Base-by-base conservation (phyloP, 2,329 filamentous ascomycete genomes). In the Pseudovirgaria hyperparasitica region DNA sequence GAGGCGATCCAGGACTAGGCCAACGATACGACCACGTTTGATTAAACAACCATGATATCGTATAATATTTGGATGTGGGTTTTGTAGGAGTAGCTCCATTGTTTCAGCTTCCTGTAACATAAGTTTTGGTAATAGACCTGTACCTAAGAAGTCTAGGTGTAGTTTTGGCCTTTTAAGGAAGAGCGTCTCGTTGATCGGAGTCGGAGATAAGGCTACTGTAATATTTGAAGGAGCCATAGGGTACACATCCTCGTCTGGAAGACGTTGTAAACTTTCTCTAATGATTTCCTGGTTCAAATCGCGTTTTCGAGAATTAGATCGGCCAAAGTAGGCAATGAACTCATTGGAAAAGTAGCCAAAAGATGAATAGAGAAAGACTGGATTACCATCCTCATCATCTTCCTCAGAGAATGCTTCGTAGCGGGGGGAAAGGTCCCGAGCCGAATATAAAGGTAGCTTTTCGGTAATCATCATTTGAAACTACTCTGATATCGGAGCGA, bases 221-320 rank as follows among this genome's bases (percentile, higher is more conserved):
- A 37, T 34, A 22, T 32, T 26, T 15, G 20, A 30, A 13, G 34
- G 36, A 11, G 30, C 32, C 25, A 32, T 22, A 22, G 35, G 35
- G 23, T 33, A 38, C 11, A 38, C 30, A 23, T 38, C 33, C 9
- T 35, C 28, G 16, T 39, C 37, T 15, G 28, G 27, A 30, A 39
- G 28, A 19, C 7, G 34, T 23, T 37, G 7, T 16, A 39, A 25
- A 21, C 22, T 26, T 25, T 37, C 28, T 16, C 16, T 31, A 19
- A 35, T 28, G 10, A 16, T 19, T 17, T 30, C 23, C 6, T 12
- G 10, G 19, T 22, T 36, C 9, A 36, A 19, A 10, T 36, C 24
- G 33, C 15, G 27, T 24, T 35, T 37, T 27, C 30, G 22, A 16
- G 35, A 23, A n/a, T 26, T 31, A 2, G 35, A 33, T 21, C 25